Conservation (phyloP, 2,329 filamentous ascomycete genomes). For the Aureobasidium sp. region DNA sequence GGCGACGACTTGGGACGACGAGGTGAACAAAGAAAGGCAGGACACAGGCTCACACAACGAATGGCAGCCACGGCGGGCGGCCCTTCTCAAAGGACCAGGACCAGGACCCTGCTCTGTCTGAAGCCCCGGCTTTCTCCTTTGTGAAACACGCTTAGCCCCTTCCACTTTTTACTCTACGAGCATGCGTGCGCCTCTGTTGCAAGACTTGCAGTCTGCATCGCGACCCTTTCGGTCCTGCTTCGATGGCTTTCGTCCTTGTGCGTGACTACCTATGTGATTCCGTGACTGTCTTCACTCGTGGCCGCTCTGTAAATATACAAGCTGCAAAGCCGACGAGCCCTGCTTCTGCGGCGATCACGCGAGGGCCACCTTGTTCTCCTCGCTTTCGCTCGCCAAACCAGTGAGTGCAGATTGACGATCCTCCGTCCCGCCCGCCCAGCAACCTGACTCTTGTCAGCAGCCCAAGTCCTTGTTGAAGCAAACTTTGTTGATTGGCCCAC, state of each 20-base stretch:
- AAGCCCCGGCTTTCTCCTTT: constrained; percentile 9
- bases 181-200: neutral
- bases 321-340: neutral
- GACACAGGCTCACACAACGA: constrained; percentile 4
- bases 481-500: constrained; percentile 8
- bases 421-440: constrained; percentile 3
- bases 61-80: neutral
- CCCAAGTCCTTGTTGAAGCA: neutral
- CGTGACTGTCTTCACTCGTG: neutral
- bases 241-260: neutral
- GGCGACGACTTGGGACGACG: neutral
- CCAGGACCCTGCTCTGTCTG: neutral
- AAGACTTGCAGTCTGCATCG: neutral
- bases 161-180: neutral
- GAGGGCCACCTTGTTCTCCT: constrained; percentile 2
- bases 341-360: constrained; percentile 1
- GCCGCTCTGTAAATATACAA: neutral
- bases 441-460: constrained; percentile 1
- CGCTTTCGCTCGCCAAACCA: constrained; percentile 4
- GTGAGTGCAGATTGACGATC: neutral
- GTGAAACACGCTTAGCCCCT: neutral
- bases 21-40: constrained; percentile 11
- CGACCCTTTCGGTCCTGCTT: neutral
- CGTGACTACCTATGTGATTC: neutral
- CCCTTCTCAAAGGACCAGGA: neutral